Percentiles rank a stretch among this genome's conserved stretches.
phyloP scores from a whole-genome alignment of 2,329 filamentous ascomycete genomes.

The Dactylellina leptospora region DNA sequence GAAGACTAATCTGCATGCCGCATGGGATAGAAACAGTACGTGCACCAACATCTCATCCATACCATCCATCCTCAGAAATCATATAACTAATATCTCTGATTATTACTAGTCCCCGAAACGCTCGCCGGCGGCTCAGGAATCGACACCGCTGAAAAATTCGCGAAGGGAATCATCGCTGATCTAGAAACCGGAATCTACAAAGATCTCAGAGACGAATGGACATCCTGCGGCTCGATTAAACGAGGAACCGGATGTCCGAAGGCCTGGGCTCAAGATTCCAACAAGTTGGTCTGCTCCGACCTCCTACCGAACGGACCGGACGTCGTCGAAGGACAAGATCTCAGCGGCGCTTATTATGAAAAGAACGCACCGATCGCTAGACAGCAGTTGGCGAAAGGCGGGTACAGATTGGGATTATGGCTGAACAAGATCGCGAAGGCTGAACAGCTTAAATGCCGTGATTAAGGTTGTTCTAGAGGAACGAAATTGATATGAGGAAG shows the following conservation, averaged over 20 bases:
- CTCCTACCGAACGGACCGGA: constrained; percentile 70
- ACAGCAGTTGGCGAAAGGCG: constrained; percentile 73
- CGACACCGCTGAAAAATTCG: constrained; percentile 62
- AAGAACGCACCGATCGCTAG: constrained; percentile 71
- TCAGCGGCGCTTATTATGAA: constrained; percentile 71
- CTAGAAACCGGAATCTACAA: constrained; percentile 69
- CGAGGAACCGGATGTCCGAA: constrained; percentile 68
- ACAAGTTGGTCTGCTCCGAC: constrained; percentile 67
- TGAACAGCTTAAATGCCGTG: constrained; percentile 27
- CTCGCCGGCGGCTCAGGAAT: constrained; percentile 34
- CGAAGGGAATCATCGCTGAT: constrained; percentile 65
- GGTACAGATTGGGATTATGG: constrained; percentile 72
- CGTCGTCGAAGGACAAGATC: constrained; percentile 69
- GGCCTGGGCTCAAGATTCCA: constrained; percentile 71
- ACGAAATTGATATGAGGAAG: neutral
- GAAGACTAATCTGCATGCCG: constrained; percentile 72
- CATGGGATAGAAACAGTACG: constrained; percentile 71
- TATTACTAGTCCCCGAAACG: constrained; percentile 37
- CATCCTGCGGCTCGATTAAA: constrained; percentile 67
- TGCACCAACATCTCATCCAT: constrained; percentile 68
- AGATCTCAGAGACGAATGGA: constrained; percentile 66
- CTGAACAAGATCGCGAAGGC: constrained; percentile 67
- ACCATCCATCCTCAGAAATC: constrained; percentile 54
- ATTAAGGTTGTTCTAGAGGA: neutral
- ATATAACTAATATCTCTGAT: constrained; percentile 55